Conservation (phyloP, 768 basidiomycete genomes). For the Amanita exitialis region DNA sequence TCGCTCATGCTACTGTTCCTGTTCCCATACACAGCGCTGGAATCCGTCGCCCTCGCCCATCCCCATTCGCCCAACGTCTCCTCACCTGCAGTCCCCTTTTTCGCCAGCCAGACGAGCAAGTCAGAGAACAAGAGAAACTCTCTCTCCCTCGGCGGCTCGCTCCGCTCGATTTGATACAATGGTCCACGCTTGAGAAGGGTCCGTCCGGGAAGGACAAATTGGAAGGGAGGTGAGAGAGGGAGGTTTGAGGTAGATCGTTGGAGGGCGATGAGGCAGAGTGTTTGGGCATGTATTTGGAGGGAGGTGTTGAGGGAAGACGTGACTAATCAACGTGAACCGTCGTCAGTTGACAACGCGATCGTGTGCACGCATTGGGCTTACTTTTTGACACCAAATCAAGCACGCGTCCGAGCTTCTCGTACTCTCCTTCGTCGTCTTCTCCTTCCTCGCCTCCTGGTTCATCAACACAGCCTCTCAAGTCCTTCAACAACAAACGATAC, state of each 20-base stretch:
- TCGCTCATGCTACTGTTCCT: constrained; percentile 4
- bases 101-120: constrained; percentile 67
- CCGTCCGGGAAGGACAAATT: constrained; percentile 76
- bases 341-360: not conserved
- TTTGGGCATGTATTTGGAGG: constrained; percentile 68
- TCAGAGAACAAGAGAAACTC: constrained; percentile 82
- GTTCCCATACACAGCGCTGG: not conserved
- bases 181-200: constrained; percentile 60
- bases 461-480: constrained; percentile 56
- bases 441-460: constrained; percentile 10
- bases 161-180: constrained; percentile 46
- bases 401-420: constrained; percentile 46
- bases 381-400: constrained; percentile 69
- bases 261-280: constrained; percentile 63
- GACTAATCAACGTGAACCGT: constrained; percentile 30
- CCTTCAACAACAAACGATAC: constrained; percentile 76
- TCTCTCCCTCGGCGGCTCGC: constrained; percentile 40
- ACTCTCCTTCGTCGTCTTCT: constrained; percentile 47
- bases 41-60: not conserved
- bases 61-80: not conserved
- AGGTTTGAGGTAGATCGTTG: constrained; percentile 71
- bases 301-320: constrained; percentile 72
- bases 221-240: constrained; percentile 37
- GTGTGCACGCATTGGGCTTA: constrained; percentile 17
- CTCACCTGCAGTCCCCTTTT: constrained; percentile 25